Evolutionary conservation across 2,329 filamentous ascomycete genomes (phyloP), one percentile per base, ranked within the genome.

Genomic region (Graphiopsis chlorocephala): DNA sequence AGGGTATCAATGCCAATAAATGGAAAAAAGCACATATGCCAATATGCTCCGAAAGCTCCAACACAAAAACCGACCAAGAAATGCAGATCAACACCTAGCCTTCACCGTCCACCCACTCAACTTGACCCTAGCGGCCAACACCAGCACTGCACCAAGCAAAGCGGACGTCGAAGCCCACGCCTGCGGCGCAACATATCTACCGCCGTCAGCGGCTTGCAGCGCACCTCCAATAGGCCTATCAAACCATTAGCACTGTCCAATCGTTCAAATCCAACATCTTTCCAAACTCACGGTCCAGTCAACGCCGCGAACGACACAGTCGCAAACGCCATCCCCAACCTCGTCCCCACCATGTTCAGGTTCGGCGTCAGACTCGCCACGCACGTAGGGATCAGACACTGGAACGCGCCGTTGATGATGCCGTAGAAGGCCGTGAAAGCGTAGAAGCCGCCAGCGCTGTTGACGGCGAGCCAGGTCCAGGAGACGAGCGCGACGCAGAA

Each of bases 381-480:
- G 0, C 77, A 76, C 0, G 77, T 75, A 0, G 79, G 80, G 48
- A 83, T 79, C 5, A 83, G 71, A 10, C 79, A 78, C 64, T 83
- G 81, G 28, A 81, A 79, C 0, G 77, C 78, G 0, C 77, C 80
- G 1, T 73, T 75, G n/a, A 78, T 74, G 47, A 83, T 72, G 0
- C 81, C 82, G 64, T 82, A 82, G 38, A 81, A 68, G 4, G 78
- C 73, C 0, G 79, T 77, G 68, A 80, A 84, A 0, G 69, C 75
- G 66, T 81, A 82, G 0, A 84, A 67, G 0, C 78, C 77, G 8
- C 69, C 67, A 10, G 70, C 61, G 14, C 67, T 74, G 15, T 70
- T 58, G 1, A 89, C 84, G 0, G 79, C 82, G 3, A 82, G 79
- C 87, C 88, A 90, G 65, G 79, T 79, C 72, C 82, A 88, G 11